These are phyloP conservation scores for Rhizopus microsporus DNA, from an alignment of 371 early-diverging fungal genomes.

Conservation along the genomic window DNA sequence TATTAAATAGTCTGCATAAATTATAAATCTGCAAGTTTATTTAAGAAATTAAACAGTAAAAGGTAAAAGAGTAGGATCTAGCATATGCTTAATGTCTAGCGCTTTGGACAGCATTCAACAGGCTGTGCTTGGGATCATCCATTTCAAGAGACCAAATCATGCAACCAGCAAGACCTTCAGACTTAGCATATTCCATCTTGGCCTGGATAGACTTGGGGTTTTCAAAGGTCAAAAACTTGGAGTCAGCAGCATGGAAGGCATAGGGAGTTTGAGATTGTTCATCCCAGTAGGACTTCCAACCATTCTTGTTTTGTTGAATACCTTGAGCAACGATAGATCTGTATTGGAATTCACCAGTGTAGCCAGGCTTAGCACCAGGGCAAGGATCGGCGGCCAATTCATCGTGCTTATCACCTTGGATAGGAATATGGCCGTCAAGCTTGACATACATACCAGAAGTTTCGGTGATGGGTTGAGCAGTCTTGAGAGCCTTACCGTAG, in stretches of 20 bases:
- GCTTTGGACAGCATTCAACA: conserved; percentile 38
- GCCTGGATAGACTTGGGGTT: conserved; percentile 47
- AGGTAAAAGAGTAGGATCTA: background rate
- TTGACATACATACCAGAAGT: conserved; percentile 21
- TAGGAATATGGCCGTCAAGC: conserved; percentile 17
- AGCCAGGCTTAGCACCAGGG: conserved; percentile 22
- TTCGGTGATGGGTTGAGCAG: conserved; percentile 11
- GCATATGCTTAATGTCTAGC: conserved; percentile 20
- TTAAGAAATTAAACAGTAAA: background rate
- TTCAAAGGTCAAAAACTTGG: conserved; percentile 60
- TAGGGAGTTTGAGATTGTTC: conserved; percentile 60
- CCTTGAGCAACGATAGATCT: conserved; percentile 62
- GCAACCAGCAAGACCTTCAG: conserved; percentile 53
- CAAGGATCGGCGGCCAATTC: conserved; percentile 13
- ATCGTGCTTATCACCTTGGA: conserved; percentile 26
- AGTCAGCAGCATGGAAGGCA: conserved; percentile 49
- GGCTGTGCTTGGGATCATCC: conserved; percentile 36
- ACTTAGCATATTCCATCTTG: conserved; percentile 55
- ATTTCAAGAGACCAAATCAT: conserved; percentile 64
- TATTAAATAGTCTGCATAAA: too few relatives aligned
- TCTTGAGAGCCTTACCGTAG: conserved; percentile 53
- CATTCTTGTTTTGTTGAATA: conserved; percentile 41
- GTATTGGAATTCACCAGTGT: conserved; percentile 67
- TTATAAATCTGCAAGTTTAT: background rate
- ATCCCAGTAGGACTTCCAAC: conserved; percentile 68